Evolutionary conservation across 371 early-diverging fungal genomes (phyloP).

Genomic region (Mortierella sp.): DNA sequence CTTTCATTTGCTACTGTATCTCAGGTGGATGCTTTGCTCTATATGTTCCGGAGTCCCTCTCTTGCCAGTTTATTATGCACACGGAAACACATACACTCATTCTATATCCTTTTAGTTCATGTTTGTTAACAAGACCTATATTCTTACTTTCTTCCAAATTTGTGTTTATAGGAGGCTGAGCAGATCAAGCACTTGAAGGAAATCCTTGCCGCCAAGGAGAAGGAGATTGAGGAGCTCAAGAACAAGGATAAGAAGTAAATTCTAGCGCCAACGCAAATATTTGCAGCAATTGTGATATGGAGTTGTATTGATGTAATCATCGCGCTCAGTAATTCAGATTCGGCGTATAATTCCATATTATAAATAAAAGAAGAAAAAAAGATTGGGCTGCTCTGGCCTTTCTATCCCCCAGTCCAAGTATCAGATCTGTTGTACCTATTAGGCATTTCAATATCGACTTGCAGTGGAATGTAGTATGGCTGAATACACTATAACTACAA

Average conservation of each 20-base stretch:
- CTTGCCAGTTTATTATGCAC: not conserved
- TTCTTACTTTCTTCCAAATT: not conserved
- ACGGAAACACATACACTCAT: too few species aligned
- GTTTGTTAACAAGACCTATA: not conserved
- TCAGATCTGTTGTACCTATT: too few species aligned
- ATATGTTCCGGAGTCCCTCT: too few species aligned
- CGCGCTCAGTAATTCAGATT: not conserved
- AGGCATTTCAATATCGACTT: too few species aligned
- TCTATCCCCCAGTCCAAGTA: not conserved
- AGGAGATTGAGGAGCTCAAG: conserved; percentile 53
- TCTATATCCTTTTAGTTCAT: not conserved
- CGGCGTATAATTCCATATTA: not conserved
- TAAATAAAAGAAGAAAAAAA: conserved; percentile 10
- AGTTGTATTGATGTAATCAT: not conserved
- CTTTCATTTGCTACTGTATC: not conserved
- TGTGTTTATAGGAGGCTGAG: conserved; percentile 35
- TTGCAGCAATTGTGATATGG: not conserved
- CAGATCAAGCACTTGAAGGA: conserved; percentile 44
- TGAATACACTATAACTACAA: too few species aligned
- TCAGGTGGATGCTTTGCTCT: too few species aligned
- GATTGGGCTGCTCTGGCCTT: too few species aligned
- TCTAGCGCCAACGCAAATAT: not conserved
- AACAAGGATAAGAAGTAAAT: conserved; percentile 42
- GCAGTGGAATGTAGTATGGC: too few species aligned
- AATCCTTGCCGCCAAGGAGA: conserved; percentile 45